Evolutionary conservation across 169 alveolate genomes (phyloP).

Genomic region (Plasmodium yoelii): DNA sequence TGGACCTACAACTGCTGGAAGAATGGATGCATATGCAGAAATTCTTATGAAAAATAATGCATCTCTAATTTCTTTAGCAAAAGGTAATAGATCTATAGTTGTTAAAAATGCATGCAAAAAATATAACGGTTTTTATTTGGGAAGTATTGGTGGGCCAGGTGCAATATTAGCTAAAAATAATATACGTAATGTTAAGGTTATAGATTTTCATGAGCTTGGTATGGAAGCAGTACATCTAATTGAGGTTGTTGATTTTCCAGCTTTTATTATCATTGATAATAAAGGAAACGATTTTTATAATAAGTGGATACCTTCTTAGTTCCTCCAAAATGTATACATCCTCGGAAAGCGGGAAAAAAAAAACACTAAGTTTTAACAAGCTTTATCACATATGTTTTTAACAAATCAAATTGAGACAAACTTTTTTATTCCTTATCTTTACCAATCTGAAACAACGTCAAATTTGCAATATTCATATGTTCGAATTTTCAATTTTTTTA

Average conservation of each 20-base stretch:
- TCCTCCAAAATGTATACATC: too few relatives aligned
- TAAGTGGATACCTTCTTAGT: constrained; percentile 76
- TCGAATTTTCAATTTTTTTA: too few relatives aligned
- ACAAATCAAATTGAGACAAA: too few relatives aligned
- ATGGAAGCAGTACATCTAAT: constrained; percentile 91
- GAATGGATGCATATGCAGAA: constrained; percentile 91
- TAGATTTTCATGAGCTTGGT: constrained; percentile 87
- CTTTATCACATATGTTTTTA: too few relatives aligned
- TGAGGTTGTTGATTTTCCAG: constrained; percentile 91
- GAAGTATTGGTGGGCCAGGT: constrained; percentile 93
- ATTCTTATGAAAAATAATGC: constrained; percentile 86
- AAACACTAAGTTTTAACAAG: neutral
- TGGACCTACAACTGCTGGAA: constrained; percentile 94
- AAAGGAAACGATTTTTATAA: constrained; percentile 91
- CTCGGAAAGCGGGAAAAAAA: neutral
- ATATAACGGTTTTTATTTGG: constrained; percentile 89
- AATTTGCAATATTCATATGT: too few relatives aligned
- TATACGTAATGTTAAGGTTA: constrained; percentile 85
- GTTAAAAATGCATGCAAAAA: constrained; percentile 88
- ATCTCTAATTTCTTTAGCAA: constrained; percentile 88
- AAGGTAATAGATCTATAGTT: constrained; percentile 88
- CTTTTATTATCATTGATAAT: constrained; percentile 90
- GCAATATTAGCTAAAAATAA: constrained; percentile 89
- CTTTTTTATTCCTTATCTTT: too few relatives aligned
- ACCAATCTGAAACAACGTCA: too few relatives aligned